Percentiles rank a stretch among this genome's conserved stretches.
These are phyloP conservation scores for Paramecium sexaurelia DNA, from an alignment of 73 alveolate species.

Conservation along the genomic window DNA sequence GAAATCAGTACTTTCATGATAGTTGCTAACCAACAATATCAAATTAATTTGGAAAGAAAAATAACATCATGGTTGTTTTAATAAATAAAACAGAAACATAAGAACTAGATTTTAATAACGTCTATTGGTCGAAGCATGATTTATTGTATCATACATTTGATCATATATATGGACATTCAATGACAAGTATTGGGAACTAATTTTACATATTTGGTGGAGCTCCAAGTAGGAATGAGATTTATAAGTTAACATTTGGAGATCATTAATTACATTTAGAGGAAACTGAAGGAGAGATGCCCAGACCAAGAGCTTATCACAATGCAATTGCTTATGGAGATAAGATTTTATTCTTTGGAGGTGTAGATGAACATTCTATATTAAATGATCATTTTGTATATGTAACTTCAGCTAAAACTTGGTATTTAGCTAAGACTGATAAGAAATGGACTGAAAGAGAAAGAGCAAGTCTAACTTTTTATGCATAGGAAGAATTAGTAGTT, in stretches of 20 bases:
- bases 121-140: slow-evolving; percentile 41
- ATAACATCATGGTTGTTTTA: slow-evolving; percentile 25
- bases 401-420: slow-evolving; percentile 30
- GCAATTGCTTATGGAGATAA: slow-evolving; percentile 59
- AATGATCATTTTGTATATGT: slow-evolving; percentile 26
- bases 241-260: slow-evolving; percentile 54
- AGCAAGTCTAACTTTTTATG: slow-evolving; percentile 43
- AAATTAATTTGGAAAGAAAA: slow-evolving; percentile 40
- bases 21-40: slow-evolving; percentile 7
- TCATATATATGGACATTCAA: slow-evolving; percentile 66
- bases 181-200: slow-evolving; percentile 63
- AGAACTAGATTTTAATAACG: slow-evolving; percentile 15
- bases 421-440: slow-evolving; percentile 21
- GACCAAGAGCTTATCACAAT: slow-evolving; percentile 61
- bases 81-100: background rate
- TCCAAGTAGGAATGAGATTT: slow-evolving; percentile 44
- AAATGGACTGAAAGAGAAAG: slow-evolving; percentile 15
- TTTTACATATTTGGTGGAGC: slow-evolving; percentile 68
- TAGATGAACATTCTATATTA: background rate
- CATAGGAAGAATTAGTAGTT: background rate
- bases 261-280: slow-evolving; percentile 41
- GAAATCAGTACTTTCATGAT: slow-evolving; percentile 58
- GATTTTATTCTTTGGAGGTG: slow-evolving; percentile 60
- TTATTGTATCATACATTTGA: slow-evolving; percentile 35
- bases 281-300: slow-evolving; percentile 46